Base-by-base conservation (phyloP, 306 rosid species). In the peach (Prunus persica) region DNA sequence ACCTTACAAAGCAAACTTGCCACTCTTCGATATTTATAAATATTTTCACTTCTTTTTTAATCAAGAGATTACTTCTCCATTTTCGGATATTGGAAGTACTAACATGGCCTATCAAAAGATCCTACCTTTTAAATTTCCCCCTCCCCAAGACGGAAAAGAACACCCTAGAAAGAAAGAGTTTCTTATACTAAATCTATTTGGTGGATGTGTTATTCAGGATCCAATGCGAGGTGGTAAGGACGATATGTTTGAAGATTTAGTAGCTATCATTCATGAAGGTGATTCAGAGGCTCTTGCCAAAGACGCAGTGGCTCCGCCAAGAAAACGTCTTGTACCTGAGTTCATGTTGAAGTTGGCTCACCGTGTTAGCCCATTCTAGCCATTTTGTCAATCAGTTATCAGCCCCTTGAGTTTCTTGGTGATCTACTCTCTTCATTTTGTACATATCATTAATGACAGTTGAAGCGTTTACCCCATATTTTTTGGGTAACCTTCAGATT, bases 161-260 rank as follows among this genome's bases (percentile, higher is more conserved):
- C 65, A 34, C 8, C 30, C 28, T 30, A 19, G 22, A 38, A 38
- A 41, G 24, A 24, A 38, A 12, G 9, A 32, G 9, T 28, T 32
- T 13, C 19, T 15, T 50, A 38, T 14, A 24, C 18, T 63, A 58
- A 60, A 24, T 43, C 25, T 58, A 8, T 38, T 60, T 63, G 65
- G 50, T 80, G 76, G 32, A 27, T 58, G 14, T 65, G 51, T 47
- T 41, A 70, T 74, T 78, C 76, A 94, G 97, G 98, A 94, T 86
- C 98, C 98, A 8, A 94, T 94, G 98, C 88, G 98, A 82, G 98
- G 98, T 55, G 94, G 97, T 50, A 77, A 30, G 61, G 97, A 94
- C 68, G 78, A 89, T 9, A 73, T 94, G 96, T 86, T 94, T 82
- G 93, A 86, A 58, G 97, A 94, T 80, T 78, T 94, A 73, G 84